Conservation (phyloP, 2,329 filamentous ascomycete genomes). For the Teratosphaeria nubilosa region DNA sequence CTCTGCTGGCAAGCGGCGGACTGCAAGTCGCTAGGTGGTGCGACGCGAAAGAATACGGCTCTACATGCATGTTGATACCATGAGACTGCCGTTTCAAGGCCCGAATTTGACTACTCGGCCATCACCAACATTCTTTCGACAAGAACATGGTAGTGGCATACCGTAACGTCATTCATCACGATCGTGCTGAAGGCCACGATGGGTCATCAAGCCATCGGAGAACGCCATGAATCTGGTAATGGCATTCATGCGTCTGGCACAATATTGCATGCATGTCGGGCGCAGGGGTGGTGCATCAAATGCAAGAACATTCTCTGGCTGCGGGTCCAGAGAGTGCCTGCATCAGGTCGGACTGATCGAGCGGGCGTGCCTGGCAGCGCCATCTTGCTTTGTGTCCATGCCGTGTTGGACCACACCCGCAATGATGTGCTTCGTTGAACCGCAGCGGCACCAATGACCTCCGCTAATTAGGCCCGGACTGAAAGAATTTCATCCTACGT, state of each 20-base stretch:
- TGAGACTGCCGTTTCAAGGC: no score
- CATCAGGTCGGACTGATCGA: not conserved
- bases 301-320: not conserved
- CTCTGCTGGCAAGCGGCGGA: not conserved
- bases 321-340: not conserved
- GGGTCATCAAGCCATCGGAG: not conserved
- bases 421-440: no score
- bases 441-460: no score
- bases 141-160: no score
- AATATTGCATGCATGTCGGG: not conserved
- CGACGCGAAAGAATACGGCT: no score
- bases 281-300: not conserved
- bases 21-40: not conserved
- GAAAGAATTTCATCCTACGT: no score
- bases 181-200: not conserved
- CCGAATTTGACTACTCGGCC: no score
- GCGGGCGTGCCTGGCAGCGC: not conserved
- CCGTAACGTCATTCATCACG: no score
- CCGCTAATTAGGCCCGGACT: no score
- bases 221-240: not conserved
- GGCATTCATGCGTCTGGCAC: not conserved
- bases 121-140: no score
- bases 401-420: no score
- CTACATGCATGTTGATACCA: not conserved
- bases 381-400: not conserved